Base-by-base conservation (phyloP, 495 filamentous ascomycete species). In the Penicillium coffeae region DNA sequence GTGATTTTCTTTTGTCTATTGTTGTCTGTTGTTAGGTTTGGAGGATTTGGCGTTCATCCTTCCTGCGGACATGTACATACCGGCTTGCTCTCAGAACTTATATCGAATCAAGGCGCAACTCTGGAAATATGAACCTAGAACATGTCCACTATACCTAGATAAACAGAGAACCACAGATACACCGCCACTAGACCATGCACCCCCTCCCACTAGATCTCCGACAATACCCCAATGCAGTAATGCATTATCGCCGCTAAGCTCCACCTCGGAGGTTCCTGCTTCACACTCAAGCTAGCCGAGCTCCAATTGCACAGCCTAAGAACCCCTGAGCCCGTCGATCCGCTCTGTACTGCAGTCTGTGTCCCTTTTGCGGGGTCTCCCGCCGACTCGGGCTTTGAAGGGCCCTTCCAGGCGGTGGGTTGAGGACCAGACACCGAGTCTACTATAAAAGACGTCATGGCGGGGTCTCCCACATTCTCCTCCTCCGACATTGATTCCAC, bases 401-500 rank as follows among this genome's bases (percentile, higher is more conserved):
- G n/a, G 35, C 35, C n/a, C n/a, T n/a, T n/a, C n/a, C n/a, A n/a
- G n/a, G n/a, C n/a, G n/a, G n/a, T n/a, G n/a, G n/a, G n/a, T n/a
- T 4, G 35, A 4, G 13, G 35, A 37, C 3, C 42, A 38, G 10
- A 30, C 25, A 30, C 5, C 25, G 25, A n/a, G 25, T 30, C 25
- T 30, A n/a, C 25, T 30, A 30, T 30, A 30, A 30, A 10, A 30
- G 10, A 30, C 25, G 25, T 30, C 10, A 10, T n/a, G 25, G 25
- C 10, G 25, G 25, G 4, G 25, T 30, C 25, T 30, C 13, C 15
- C 41, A 35, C 38, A 32, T 21, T 34, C 36, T 33, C 35, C 8
- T 33, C 6, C 37, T 14, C 16, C 35, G 6, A 34, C 16, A 40
- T 40, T 35, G 57, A 63, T 63, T 60, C 56, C 51, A 40, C 51